Evolutionary conservation across 495 filamentous ascomycete genomes (phyloP), one percentile per base, ranked within the genome.

Genomic region (Penicillium canescens): DNA sequence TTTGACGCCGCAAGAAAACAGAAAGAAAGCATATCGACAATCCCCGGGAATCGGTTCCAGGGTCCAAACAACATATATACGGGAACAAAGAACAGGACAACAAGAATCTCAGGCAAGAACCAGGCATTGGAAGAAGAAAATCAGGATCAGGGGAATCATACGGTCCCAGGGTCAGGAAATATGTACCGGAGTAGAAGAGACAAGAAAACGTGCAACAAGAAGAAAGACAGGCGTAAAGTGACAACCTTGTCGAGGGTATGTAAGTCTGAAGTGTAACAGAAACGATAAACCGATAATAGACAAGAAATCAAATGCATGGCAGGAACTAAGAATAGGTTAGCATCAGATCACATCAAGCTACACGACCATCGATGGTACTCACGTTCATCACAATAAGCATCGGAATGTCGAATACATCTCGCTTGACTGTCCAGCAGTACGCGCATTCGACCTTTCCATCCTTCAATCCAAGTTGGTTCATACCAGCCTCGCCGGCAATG

Each of bases 361-460:
- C 1, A 18, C 13, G 1, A 35, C 2, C 5, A n/a, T 14, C 7
- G 23, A 33, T 12, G n/a, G 44, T 7, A 86, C 92, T 85, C 66
- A 96, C 94, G 74, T 96, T 96, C 76, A 96, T 92, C 62, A 96
- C 86, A 71, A 97, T 94, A 69, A 98, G 73, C 92, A 96, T 97
- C 24, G 94, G 94, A 69, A 98, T 96, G 70, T 97, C 94, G 74
- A 98, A 98, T 41, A 94, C 89, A 70, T 98, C 94, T 54, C 94
- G 79, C 78, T 92, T 94, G 51, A 98, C 91, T 55, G 90, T 91
- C 93, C 94, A 98, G 75, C 88, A 93, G 72, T 92, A 95, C 61
- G 85, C 90, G 76, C 92, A 96, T 64, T 96, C 90, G 43, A 98
- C 86, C 71, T 91, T 93, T 54, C 93, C 94, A 55, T 96, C 91